Evolutionary conservation across 2,329 filamentous ascomycete species (phyloP).

Genomic region (Davidsoniella eucalypti): DNA sequence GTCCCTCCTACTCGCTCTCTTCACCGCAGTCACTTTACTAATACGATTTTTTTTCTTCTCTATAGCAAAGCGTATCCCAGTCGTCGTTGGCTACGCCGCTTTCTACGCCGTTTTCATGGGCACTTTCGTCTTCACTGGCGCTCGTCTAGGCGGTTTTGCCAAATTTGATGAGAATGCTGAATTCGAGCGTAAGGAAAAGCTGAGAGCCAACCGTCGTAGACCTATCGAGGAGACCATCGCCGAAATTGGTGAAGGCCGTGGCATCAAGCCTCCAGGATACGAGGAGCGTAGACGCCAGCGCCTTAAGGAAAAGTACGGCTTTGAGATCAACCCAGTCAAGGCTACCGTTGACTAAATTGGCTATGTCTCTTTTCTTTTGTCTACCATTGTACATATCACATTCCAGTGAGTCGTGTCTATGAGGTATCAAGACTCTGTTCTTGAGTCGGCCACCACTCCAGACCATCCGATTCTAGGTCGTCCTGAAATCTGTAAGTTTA

Average conservation of each 20-base stretch:
- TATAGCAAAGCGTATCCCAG: constrained; percentile 40
- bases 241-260: constrained; percentile 74
- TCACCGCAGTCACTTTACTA: not conserved
- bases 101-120: constrained; percentile 40
- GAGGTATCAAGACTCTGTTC: too few relatives aligned
- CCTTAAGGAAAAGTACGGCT: constrained; percentile 73
- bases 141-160: constrained; percentile 22
- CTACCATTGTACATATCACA: not conserved
- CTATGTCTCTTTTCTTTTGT: constrained; percentile 20
- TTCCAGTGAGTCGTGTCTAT: not conserved
- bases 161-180: constrained; percentile 43
- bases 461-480: too few relatives aligned
- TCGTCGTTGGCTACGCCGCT: constrained; percentile 51
- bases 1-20: not conserved
- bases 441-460: too few relatives aligned
- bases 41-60: constrained; percentile 5
- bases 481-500: not conserved
- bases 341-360: constrained; percentile 26
- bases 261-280: constrained; percentile 66
- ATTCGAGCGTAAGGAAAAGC: constrained; percentile 56
- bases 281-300: constrained; percentile 68
- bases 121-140: constrained; percentile 52
- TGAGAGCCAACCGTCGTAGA: constrained; percentile 58
- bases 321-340: constrained; percentile 58
- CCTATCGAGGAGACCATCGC: constrained; percentile 65